Conservation (phyloP, 176 grass and related monocot species). For the Areca catechu region DNA sequence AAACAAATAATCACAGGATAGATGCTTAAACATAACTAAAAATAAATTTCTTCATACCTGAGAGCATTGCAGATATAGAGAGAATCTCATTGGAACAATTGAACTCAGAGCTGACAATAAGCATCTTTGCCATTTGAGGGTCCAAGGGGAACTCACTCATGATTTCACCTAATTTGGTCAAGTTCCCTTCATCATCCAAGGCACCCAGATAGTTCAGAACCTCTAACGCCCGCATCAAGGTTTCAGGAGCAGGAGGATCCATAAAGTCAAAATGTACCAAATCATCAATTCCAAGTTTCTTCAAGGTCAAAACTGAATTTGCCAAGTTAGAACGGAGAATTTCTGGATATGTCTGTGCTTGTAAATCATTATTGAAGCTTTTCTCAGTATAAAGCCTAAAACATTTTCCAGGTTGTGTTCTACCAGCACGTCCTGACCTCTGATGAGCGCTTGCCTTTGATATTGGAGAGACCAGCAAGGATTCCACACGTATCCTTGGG, state of each 20-base stretch:
- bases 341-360: conserved; percentile 95
- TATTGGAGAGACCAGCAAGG: conserved; percentile 89
- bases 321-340: conserved; percentile 89
- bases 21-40: too few species aligned
- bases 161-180: conserved; percentile 67
- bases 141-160: conserved; percentile 98
- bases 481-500: conserved; percentile 76
- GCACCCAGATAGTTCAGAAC: conserved; percentile 89
- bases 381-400: conserved; percentile 91
- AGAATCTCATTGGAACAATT: conserved; percentile 99
- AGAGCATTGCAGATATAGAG: conserved; percentile 48
- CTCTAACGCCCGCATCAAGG: conserved; percentile 84
- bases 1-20: too few species aligned
- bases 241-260: conserved; percentile 97
- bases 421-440: conserved; percentile 87
- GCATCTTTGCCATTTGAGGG: conserved; percentile 97
- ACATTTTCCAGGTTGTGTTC: conserved; percentile 91
- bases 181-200: conserved; percentile 82
- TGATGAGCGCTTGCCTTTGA: conserved; percentile 97
- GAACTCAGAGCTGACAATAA: conserved; percentile 80
- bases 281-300: conserved; percentile 99
- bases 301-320: conserved; percentile 88
- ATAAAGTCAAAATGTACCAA: conserved; percentile 98
- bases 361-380: conserved; percentile 84
- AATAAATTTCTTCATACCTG: too few species aligned